Percentiles rank a stretch among this genome's conserved stretches.
phyloP scores from a whole-genome alignment of 2,329 filamentous ascomycete genomes.

The Fusarium albosuccineum region DNA sequence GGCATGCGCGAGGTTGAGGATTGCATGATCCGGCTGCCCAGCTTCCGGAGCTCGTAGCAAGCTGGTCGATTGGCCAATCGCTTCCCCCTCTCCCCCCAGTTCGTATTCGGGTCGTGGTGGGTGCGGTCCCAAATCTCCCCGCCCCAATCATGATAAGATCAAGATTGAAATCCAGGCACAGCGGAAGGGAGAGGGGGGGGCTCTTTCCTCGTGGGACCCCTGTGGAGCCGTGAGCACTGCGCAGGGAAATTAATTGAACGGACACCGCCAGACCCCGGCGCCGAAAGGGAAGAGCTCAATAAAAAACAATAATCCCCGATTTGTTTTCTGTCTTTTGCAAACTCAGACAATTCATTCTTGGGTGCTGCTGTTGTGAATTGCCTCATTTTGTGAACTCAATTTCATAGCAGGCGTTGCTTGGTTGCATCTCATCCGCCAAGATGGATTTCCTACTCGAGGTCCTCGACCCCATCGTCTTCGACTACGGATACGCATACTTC shows the following conservation, averaged over 20 bases:
- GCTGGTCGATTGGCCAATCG: conserved; percentile 6
- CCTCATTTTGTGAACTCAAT: neutral
- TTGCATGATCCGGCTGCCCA: conserved; percentile 42
- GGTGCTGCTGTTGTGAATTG: too few relatives aligned
- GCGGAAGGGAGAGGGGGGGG: neutral
- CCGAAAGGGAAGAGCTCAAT: conserved; percentile 25
- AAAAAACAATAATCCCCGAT: conserved; percentile 14
- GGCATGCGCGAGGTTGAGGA: conserved; percentile 38
- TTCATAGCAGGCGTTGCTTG: neutral
- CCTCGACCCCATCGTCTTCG: conserved; percentile 57
- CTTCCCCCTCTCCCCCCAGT: conserved; percentile 17
- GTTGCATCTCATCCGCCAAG: neutral
- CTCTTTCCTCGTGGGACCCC: conserved; percentile 29
- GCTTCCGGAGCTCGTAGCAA: conserved; percentile 11
- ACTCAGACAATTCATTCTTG: conserved; percentile 8
- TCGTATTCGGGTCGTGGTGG: conserved; percentile 36
- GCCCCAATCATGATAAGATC: conserved; percentile 44
- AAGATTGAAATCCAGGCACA: conserved; percentile 41
- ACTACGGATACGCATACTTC: conserved; percentile 56
- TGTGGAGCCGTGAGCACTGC: conserved; percentile 5
- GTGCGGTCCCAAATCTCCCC: conserved; percentile 3
- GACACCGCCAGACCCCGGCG: conserved; percentile 11
- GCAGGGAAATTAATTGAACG: conserved; percentile 10
- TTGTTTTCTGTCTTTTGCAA: neutral
- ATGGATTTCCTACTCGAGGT: conserved; percentile 59